Percentiles rank a stretch among this genome's conserved stretches.
Conservation (phyloP, 116 monocot species). For the Zostera marina region DNA sequence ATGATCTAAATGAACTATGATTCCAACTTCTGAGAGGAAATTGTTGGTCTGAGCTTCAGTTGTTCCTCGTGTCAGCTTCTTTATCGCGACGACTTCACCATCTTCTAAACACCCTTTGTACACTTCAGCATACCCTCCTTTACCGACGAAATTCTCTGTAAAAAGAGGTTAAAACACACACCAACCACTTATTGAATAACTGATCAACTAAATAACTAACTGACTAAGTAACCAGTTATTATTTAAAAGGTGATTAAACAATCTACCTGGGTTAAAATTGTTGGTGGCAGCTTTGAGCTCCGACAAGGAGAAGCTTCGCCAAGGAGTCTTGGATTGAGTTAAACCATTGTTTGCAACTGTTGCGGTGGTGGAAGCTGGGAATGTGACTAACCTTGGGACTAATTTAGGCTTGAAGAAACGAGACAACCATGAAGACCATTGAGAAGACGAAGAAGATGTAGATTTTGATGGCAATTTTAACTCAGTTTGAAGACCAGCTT, state of each 20-base stretch:
- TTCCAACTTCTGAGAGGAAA: conserved; percentile 64
- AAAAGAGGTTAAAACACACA: neutral
- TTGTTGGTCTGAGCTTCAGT: conserved; percentile 33
- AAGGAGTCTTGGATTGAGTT: conserved; percentile 16
- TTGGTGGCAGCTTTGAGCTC: conserved; percentile 51
- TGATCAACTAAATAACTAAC: neutral
- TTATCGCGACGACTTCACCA: conserved; percentile 59
- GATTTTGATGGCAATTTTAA: conserved; percentile 4
- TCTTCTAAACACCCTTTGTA: conserved; percentile 47
- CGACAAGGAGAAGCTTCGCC: conserved; percentile 31
- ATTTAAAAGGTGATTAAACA: neutral
- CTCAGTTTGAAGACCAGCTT: conserved; percentile 8
- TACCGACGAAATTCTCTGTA: conserved; percentile 58
- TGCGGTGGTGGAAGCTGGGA: conserved; percentile 15
- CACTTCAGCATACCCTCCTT: conserved; percentile 75
- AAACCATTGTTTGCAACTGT: conserved; percentile 4
- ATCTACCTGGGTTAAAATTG: conserved; percentile 39
- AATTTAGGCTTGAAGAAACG: conserved; percentile 24
- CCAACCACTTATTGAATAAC: neutral
- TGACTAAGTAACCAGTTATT: neutral
- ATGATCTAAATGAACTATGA: conserved; percentile 63
- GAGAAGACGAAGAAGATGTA: conserved; percentile 4
- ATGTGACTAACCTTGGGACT: conserved; percentile 33
- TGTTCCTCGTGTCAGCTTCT: conserved; percentile 33
- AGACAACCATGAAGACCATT: conserved; percentile 34